Conservation (phyloP, 2,329 filamentous ascomycete genomes). For the Botrytis fabae region DNA sequence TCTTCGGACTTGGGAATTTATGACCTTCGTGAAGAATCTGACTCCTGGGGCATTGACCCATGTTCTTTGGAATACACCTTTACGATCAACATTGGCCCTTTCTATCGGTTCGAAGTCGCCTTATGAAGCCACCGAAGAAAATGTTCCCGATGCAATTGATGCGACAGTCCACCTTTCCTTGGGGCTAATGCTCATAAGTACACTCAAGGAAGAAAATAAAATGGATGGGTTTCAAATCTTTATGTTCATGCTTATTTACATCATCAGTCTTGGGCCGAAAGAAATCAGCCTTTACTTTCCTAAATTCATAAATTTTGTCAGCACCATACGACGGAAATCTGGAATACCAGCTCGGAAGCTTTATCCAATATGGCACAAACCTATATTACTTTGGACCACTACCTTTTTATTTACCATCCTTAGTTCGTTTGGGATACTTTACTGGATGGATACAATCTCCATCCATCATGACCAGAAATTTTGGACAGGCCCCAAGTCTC, state of each 20-base stretch:
- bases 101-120: slow-evolving; percentile 29
- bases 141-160: slow-evolving; percentile 29
- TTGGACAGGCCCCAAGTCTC: slow-evolving; percentile 29
- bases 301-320: slow-evolving; percentile 31
- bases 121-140: slow-evolving; percentile 33
- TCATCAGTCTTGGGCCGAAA: slow-evolving; percentile 34
- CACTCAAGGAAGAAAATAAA: slow-evolving; percentile 29
- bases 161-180: slow-evolving; percentile 34
- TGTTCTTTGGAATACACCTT: slow-evolving; percentile 31
- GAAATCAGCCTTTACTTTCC: slow-evolving; percentile 37
- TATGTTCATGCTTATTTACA: slow-evolving; percentile 33
- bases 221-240: slow-evolving; percentile 36
- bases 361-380: slow-evolving; percentile 32
- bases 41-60: slow-evolving; percentile 32
- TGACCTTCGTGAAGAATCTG: slow-evolving; percentile 28
- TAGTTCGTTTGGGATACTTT: slow-evolving; percentile 30
- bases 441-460: slow-evolving; percentile 35
- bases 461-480: slow-evolving; percentile 29
- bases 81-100: slow-evolving; percentile 35
- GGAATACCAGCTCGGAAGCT: slow-evolving; percentile 24
- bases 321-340: slow-evolving; percentile 28
- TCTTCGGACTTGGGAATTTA: slow-evolving; percentile 30
- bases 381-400: slow-evolving; percentile 29
- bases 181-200: slow-evolving; percentile 24
- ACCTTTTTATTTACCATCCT: slow-evolving; percentile 31